Evolutionary conservation across 2,329 filamentous ascomycete genomes (phyloP).

Genomic region (Cordyceps tenuipes): DNA sequence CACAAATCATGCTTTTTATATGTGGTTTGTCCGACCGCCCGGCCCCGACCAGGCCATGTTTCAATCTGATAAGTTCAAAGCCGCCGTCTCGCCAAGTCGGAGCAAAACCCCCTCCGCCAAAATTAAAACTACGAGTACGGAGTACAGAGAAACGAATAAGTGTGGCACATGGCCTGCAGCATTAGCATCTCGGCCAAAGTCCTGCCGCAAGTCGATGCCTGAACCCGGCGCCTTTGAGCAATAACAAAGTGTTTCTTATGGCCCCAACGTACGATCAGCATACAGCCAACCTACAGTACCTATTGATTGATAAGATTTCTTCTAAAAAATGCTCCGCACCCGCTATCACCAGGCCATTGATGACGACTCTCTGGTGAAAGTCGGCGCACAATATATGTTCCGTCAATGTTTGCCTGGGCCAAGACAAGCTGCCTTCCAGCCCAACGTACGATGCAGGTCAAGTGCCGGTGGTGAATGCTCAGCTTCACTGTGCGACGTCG

Average conservation of each 20-base stretch:
- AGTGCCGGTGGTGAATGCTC: neutral
- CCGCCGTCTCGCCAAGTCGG: neutral
- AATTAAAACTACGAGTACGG: neutral
- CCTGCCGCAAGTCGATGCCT: neutral
- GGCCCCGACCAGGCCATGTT: neutral
- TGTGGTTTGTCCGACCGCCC: neutral
- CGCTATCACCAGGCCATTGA: neutral
- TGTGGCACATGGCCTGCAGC: neutral
- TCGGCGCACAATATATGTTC: too few relatives aligned
- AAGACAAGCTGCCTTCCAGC: neutral
- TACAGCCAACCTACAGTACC: neutral
- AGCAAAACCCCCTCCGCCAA: neutral
- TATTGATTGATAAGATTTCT: neutral
- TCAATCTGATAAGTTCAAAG: neutral
- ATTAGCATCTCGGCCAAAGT: neutral
- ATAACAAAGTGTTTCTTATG: too few relatives aligned
- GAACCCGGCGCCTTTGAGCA: too few relatives aligned
- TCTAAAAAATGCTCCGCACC: too few relatives aligned
- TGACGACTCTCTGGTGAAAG: neutral
- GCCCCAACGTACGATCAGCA: too few relatives aligned
- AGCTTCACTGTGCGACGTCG: neutral
- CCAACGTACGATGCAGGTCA: neutral
- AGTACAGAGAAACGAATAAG: too few relatives aligned
- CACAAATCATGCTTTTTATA: neutral
- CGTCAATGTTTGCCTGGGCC: neutral